Evolutionary conservation across 2,329 filamentous ascomycete genomes (phyloP), one percentile per base, ranked within the genome.

Genomic region (Thermothelomyces thermophilus): DNA sequence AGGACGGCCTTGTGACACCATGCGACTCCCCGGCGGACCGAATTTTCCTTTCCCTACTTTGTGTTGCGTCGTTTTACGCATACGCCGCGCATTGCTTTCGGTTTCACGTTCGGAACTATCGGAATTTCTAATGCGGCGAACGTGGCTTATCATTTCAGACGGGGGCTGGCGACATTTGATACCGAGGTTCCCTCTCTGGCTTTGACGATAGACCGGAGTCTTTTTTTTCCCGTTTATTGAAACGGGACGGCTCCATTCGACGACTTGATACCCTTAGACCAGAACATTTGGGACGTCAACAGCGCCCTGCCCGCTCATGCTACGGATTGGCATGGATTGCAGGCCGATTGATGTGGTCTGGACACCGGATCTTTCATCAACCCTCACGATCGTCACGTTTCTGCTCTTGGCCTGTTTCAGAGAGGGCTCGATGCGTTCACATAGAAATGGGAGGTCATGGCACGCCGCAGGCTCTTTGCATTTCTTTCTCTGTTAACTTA

Each of bases 231-330:
- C 67, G 63, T 63, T 60, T 57, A 26, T 34, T 33, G 44, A 41
- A 58, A 60, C 58, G 59, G 60, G 61, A 58, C 54, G 60, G 61
- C 56, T 57, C 60, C 58, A 51, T 51, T 62, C 60, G 61, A 64
- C 64, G 62, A 65, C 58, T 62, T 66, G 66, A 69, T 69, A 68
- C 67, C 67, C 67, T 65, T 68, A 66, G 65, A 67, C 59, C 61
- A 63, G 50, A 63, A 60, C 54, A 58, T 55, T 56, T 53, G 57
- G 48, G 50, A 58, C 53, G 46, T 59, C 58, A 59, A 58, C 61
- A 58, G 60, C 51, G 49, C 45, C 57, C 57, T 60, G 59, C 56
- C 51, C 55, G 57, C 53, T 50, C 53, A 58, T 60, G 61, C 61
- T 56, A 58, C 49, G 57, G 54, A 57, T 56, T 56, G 50, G 58